Evolutionary conservation across 2,329 filamentous ascomycete genomes (phyloP), one percentile per base, ranked within the genome.

Genomic region (Phialophora verrucosa): DNA sequence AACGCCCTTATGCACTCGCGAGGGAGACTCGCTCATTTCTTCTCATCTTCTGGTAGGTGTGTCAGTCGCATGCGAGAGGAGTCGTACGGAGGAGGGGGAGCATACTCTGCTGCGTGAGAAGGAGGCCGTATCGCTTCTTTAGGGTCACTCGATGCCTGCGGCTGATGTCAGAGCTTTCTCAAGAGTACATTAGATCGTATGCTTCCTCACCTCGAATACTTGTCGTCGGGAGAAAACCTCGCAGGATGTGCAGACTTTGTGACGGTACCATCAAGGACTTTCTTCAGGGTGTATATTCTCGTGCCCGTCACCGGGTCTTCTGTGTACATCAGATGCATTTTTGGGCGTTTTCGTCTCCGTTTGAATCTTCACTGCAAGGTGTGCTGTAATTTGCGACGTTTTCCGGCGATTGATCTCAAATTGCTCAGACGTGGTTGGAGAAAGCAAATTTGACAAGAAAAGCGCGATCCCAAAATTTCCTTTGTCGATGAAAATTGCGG

Each of bases 161-260:
- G 47, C 47, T 38, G 25, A 7, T 23, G 50, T 66, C 42, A 68
- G 56, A 62, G 58, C 23, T 23, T 11, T 49, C 12, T 7, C 23
- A 10, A 4, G 11, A 7, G 10, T n/a, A 11, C 4, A 38, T 23
- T 12, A 27, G 12, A 42, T 10, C 20, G n/a, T 38, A 35, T 31
- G 23, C n/a, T 12, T 8, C 72, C 80, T 59, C 77, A 88, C 85
- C 87, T 84, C 76, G 93, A 97, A 87, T 96, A 98, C 85, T 97
- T 97, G 85, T 99, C 95, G 82, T 99, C 95, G 70, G 95, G 95
- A 55, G 92, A 97, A 85, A 98, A 99, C 73, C 95, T 87, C 51
- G 95, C 95, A 55, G 95, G 94, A 83, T 98, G 94, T 64, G 95
- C 95, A 62, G 91, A 95, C 85, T 96, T 97, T 79, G 94, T 96